Evolutionary conservation across 352 stramenopile genomes (phyloP).

Genomic region (Pythium periplocum): DNA sequence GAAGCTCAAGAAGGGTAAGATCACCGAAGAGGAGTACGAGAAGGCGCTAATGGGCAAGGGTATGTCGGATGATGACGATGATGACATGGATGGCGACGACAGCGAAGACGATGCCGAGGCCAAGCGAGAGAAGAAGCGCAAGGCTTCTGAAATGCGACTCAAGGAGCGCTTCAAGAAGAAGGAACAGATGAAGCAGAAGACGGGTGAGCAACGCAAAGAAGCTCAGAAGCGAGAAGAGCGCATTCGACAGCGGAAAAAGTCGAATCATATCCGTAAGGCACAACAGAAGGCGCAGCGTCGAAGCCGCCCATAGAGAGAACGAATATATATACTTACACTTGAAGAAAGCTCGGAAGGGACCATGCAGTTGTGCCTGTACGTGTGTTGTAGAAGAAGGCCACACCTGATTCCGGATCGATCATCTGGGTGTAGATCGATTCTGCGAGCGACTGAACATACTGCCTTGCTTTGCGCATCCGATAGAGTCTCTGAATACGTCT

Average conservation of each 20-base stretch:
- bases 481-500: constrained; percentile 53
- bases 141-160: constrained; percentile 60
- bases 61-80: constrained; percentile 25
- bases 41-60: constrained; percentile 62
- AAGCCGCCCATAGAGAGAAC: constrained; percentile 9
- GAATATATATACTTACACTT: not conserved
- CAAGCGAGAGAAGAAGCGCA: constrained; percentile 44
- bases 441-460: constrained; percentile 30
- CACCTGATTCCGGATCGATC: constrained; percentile 40
- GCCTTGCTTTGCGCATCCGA: constrained; percentile 41
- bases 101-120: constrained; percentile 8
- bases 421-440: constrained; percentile 30
- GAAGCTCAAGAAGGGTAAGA: constrained; percentile 97
- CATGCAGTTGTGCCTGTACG: constrained; percentile 49
- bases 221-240: constrained; percentile 73
- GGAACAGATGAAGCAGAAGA: constrained; percentile 67
- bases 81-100: constrained; percentile 19
- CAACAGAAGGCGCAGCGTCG: constrained; percentile 44
- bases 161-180: constrained; percentile 87
- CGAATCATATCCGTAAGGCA: constrained; percentile 57
- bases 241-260: constrained; percentile 80
- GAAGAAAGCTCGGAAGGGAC: constrained; percentile 38
- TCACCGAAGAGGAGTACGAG: constrained; percentile 93
- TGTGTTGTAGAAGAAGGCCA: constrained; percentile 51
- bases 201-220: constrained; percentile 62